Conservation (phyloP, 345 rosid species). For the Geranium brycei region DNA sequence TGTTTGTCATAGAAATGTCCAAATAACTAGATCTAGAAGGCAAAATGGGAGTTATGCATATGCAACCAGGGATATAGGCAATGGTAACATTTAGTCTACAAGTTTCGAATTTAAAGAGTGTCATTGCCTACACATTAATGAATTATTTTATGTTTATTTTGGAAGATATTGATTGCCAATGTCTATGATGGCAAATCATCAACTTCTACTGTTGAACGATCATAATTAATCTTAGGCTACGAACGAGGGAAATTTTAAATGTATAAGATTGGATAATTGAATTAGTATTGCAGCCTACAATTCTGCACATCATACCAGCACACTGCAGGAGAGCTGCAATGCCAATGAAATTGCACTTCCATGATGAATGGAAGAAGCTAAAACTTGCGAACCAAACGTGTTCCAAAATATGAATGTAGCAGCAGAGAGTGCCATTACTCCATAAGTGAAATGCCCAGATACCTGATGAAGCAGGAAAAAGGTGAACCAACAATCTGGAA, state of each 20-base stretch:
- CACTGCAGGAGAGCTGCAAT: constrained; percentile 91
- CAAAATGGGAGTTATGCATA: no score
- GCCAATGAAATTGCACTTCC: constrained; percentile 80
- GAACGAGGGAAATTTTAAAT: neutral
- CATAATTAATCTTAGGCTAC: neutral
- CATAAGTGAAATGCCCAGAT: constrained; percentile 89
- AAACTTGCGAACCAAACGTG: constrained; percentile 48
- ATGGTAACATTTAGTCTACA: no score
- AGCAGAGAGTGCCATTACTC: constrained; percentile 91
- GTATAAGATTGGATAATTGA: neutral
- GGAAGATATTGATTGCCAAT: no score
- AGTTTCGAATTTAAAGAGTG: no score
- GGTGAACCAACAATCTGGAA: neutral
- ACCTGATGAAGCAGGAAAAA: constrained; percentile 34
- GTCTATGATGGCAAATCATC: neutral
- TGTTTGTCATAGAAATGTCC: no score
- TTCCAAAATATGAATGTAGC: constrained; percentile 92
- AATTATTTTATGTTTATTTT: no score
- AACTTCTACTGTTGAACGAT: neutral
- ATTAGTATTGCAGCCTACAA: constrained; percentile 7
- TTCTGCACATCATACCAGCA: constrained; percentile 37
- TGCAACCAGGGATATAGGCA: no score
- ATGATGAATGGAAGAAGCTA: constrained; percentile 46
- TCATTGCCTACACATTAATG: no score
- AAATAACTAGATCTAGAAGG: no score